These are phyloP conservation scores for Withania somnifera DNA, from an alignment of 305 asterid species.

Conservation along the genomic window DNA sequence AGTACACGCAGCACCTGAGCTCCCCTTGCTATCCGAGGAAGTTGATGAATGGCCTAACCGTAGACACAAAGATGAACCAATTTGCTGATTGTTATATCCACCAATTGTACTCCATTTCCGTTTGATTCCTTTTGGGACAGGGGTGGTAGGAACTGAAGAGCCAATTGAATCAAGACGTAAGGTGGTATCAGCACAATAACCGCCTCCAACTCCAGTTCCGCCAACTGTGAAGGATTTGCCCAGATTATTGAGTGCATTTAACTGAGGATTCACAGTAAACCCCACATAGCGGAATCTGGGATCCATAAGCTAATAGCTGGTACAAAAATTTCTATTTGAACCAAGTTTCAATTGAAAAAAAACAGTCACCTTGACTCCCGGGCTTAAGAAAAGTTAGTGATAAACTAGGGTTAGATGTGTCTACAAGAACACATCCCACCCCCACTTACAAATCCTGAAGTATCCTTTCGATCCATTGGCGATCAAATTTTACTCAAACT, in stretches of 20 bases:
- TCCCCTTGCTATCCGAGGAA: constrained; percentile 91
- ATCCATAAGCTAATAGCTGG: constrained; percentile 59
- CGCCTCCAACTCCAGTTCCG: constrained; percentile 32
- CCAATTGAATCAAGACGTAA: constrained; percentile 65
- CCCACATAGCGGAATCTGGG: constrained; percentile 55
- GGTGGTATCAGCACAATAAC: constrained; percentile 59
- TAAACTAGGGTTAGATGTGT: constrained; percentile 66
- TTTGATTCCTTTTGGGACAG: constrained; percentile 59
- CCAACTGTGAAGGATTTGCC: constrained; percentile 41
- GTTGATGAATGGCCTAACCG: constrained; percentile 76
- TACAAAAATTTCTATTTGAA: constrained; percentile 28
- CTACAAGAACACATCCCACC: constrained; percentile 61
- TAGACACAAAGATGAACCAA: constrained; percentile 44
- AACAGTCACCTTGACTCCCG: constrained; percentile 85
- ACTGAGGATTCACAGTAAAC: constrained; percentile 58
- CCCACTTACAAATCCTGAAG: constrained; percentile 97
- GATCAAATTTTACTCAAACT: constrained; percentile 8
- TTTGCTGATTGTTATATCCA: constrained; percentile 28
- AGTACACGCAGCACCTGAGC: constrained; percentile 82
- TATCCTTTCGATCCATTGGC: constrained; percentile 87
- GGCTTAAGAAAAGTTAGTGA: constrained; percentile 30
- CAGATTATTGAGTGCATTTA: constrained; percentile 55
- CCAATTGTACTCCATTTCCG: constrained; percentile 53
- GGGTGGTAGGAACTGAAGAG: constrained; percentile 22
- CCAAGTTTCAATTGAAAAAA: constrained; percentile 43